A percentile compares a stretch with the other conserved stretches of the same genome.
Conservation (phyloP, 2,329 filamentous ascomycete species). For the Colletotrichum chrysophilum region DNA sequence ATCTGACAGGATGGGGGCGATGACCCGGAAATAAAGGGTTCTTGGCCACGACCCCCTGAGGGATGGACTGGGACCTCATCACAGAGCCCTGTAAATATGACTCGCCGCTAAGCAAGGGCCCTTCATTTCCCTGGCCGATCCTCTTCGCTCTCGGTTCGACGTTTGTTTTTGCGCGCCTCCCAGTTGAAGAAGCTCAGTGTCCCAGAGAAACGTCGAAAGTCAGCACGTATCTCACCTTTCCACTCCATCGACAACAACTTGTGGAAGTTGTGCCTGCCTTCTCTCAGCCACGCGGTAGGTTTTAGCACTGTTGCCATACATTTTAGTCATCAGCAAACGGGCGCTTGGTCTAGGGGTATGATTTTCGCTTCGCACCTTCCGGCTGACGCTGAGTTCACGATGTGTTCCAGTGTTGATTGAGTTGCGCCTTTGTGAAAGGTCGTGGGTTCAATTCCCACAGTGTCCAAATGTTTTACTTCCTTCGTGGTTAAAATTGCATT, state of each 20-base stretch:
- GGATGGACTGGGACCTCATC: neutral
- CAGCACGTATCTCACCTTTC: neutral
- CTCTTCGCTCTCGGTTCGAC: neutral
- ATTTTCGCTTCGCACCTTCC: constrained; percentile 12
- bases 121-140: neutral
- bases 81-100: neutral
- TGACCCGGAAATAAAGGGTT: neutral
- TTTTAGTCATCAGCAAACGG: neutral
- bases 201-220: rapidly evolving
- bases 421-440: constrained; percentile 1
- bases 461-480: neutral
- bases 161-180: neutral
- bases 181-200: neutral
- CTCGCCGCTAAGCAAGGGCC: neutral
- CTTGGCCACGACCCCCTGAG: neutral
- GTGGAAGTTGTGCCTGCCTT: neutral
- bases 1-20: neutral
- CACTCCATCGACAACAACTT: neutral
- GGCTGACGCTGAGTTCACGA: rapidly evolving
- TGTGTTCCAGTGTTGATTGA: neutral
- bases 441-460: constrained; percentile 12
- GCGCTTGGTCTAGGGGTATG: constrained; percentile 18
- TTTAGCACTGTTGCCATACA: neutral
- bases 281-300: rapidly evolving
- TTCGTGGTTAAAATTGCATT: too few species aligned